These are phyloP conservation scores for Ceratocystis alfenasii DNA, from an alignment of 2,329 filamentous ascomycete species.

Conservation along the genomic window DNA sequence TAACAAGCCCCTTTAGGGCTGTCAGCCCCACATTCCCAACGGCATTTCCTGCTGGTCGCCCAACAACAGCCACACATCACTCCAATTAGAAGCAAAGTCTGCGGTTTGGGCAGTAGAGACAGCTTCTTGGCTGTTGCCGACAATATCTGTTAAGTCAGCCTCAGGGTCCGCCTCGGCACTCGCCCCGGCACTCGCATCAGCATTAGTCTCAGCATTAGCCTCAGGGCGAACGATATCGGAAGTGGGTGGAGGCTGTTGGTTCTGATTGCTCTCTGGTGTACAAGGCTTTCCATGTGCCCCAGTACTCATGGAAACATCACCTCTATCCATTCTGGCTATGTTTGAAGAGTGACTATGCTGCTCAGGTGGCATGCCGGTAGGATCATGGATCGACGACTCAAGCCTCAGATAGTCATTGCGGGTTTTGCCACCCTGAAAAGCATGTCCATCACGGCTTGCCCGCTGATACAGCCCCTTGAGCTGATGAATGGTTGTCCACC, in stretches of 20 bases:
- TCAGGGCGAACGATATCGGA: neutral
- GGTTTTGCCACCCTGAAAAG: constrained; percentile 12
- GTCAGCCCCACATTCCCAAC: constrained; percentile 2
- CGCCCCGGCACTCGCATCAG: too few species aligned
- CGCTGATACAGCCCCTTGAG: constrained; percentile 14
- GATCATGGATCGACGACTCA: constrained; percentile 21
- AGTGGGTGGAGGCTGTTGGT: neutral
- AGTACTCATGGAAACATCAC: neutral
- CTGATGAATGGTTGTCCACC: constrained; percentile 10
- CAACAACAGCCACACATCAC: constrained; percentile 20
- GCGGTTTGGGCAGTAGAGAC: neutral
- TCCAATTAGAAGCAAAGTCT: constrained; percentile 17
- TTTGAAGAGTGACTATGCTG: constrained; percentile 7
- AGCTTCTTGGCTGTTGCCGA: neutral
- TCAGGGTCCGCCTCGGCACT: neutral
- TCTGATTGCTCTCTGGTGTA: neutral
- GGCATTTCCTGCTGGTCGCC: constrained; percentile 7
- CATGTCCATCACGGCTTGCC: constrained; percentile 13
- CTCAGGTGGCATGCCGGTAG: constrained; percentile 10
- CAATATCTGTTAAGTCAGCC: neutral
- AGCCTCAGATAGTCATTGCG: constrained; percentile 17
- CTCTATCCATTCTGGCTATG: constrained; percentile 14
- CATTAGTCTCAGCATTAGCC: neutral
- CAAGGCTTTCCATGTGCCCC: neutral
- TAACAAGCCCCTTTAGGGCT: neutral